Evolutionary conservation across 306 rosid genomes (phyloP).

Genomic region (Dalbergia cochinchinensis): DNA sequence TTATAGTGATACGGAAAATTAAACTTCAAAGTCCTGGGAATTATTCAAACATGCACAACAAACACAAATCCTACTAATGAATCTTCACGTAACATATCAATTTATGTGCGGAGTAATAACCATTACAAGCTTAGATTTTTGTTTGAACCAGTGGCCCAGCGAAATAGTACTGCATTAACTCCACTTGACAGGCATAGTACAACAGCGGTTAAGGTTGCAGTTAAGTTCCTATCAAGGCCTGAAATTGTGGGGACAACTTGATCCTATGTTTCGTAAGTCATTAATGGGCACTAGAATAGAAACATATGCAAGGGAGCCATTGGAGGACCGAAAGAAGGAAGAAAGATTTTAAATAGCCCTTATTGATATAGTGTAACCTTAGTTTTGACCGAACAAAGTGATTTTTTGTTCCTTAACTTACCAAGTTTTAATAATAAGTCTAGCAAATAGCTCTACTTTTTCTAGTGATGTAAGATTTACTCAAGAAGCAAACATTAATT

Average conservation of each 20-base stretch:
- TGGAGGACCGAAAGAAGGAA: slow-evolving; percentile 9
- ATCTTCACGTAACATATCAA: slow-evolving; percentile 38
- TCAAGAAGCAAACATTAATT: neutral
- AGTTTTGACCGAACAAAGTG: no score
- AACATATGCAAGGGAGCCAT: slow-evolving; percentile 37
- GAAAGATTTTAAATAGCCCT: neutral
- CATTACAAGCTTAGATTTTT: slow-evolving; percentile 1
- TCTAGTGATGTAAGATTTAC: neutral
- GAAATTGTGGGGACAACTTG: slow-evolving; percentile 37
- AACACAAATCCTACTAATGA: slow-evolving; percentile 17
- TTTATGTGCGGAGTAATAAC: slow-evolving; percentile 11
- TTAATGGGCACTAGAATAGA: slow-evolving; percentile 33
- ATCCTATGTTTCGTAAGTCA: slow-evolving; percentile 47
- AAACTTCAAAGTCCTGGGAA: neutral
- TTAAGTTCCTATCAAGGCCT: slow-evolving; percentile 32
- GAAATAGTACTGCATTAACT: slow-evolving; percentile 31
- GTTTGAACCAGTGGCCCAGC: neutral
- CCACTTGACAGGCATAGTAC: slow-evolving; percentile 30
- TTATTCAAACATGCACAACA: neutral
- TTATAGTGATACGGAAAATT: neutral
- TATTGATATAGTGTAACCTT: neutral
- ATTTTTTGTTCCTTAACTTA: no score
- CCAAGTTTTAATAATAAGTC: no score
- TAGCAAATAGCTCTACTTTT: no score
- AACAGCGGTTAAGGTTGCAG: neutral